Evolutionary conservation across 805 yeast genomes (phyloP).

Genomic region (Saturnispora sekii): DNA sequence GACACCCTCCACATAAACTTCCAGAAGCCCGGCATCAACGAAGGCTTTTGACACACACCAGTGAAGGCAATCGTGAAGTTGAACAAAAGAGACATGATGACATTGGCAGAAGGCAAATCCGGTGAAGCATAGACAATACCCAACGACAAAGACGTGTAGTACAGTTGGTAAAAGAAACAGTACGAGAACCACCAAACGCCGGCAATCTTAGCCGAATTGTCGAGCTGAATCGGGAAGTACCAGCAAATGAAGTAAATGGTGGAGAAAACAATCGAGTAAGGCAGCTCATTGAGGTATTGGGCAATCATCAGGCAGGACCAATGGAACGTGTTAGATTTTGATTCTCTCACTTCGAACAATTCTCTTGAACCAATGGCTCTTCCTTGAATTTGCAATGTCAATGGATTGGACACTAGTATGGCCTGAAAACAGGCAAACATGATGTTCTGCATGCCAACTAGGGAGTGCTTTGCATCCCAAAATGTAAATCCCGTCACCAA

Average conservation of each 20-base stretch:
- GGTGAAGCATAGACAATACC: constrained; percentile 51
- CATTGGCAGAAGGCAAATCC: constrained; percentile 58
- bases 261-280: constrained; percentile 41
- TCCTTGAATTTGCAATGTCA: constrained; percentile 56
- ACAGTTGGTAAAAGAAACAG: constrained; percentile 34
- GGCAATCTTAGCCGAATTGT: constrained; percentile 30
- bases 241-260: constrained; percentile 38
- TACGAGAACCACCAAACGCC: constrained; percentile 36
- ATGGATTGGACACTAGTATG: constrained; percentile 48
- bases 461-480: constrained; percentile 44
- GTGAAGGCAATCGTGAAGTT: constrained; percentile 54
- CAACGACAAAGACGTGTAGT: constrained; percentile 41
- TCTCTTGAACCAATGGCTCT: constrained; percentile 50
- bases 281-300: constrained; percentile 48
- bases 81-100: constrained; percentile 45
- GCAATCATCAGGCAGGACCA: constrained; percentile 53
- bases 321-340: constrained; percentile 61
- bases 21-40: constrained; percentile 73
- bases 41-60: constrained; percentile 54
- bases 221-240: constrained; percentile 30
- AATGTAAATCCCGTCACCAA: constrained; percentile 50
- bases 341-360: constrained; percentile 60
- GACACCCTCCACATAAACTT: constrained; percentile 69
- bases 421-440: constrained; percentile 43
- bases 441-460: constrained; percentile 51